Conservation (phyloP, 1,139 yeast species). For the Taiozyma sp. region DNA sequence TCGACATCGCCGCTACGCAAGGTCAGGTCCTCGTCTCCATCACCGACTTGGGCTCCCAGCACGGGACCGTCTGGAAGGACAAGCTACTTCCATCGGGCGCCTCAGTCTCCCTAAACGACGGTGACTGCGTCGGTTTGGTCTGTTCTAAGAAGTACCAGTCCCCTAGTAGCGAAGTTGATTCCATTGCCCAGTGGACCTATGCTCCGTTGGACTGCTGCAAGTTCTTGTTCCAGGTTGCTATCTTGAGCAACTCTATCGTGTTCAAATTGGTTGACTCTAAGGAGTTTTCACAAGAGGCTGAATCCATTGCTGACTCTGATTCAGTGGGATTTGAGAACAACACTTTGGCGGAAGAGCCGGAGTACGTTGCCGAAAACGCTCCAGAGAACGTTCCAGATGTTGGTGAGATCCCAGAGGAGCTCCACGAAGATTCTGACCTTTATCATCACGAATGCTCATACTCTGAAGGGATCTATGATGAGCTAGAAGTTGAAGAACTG, state of each 20-base stretch:
- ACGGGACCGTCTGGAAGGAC: slow-evolving; percentile 9
- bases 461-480: neutral
- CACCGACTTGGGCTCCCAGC: slow-evolving; percentile 7
- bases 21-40: neutral
- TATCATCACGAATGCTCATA: neutral
- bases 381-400: neutral
- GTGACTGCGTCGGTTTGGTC: slow-evolving; percentile 8
- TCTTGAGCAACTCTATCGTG: neutral
- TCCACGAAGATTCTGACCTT: neutral
- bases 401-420: neutral
- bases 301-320: neutral
- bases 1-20: neutral
- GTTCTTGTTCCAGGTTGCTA: neutral
- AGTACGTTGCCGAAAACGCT: neutral
- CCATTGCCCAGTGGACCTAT: neutral
- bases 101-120: neutral
- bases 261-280: neutral
- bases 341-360: neutral
- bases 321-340: neutral
- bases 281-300: neutral
- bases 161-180: neutral
- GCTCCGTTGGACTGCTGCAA: slow-evolving; percentile 2
- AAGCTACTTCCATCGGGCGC: neutral
- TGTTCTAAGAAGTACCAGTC: neutral
- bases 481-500: neutral